phyloP scores from a whole-genome alignment of 2,329 filamentous ascomycete genomes.

The Ophiognomonia clavigignenti-juglandacearum region DNA sequence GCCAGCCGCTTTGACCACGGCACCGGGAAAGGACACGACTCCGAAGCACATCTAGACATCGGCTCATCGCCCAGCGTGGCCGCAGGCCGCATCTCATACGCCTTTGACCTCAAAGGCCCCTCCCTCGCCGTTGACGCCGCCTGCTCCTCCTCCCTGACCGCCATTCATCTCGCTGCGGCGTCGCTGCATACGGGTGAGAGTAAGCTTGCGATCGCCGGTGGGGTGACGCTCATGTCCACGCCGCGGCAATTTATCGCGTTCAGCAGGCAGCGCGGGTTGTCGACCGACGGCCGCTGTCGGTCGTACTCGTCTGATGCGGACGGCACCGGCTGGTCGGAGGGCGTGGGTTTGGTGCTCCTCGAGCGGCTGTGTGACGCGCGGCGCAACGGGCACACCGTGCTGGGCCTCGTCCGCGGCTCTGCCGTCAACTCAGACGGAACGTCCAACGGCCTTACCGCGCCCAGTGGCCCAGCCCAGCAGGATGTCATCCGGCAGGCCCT shows the following conservation, averaged over 20 bases:
- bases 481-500: slow-evolving; percentile 21
- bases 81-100: slow-evolving; percentile 2
- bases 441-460: slow-evolving; percentile 20
- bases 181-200: slow-evolving; percentile 1
- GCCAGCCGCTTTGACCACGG: not conserved
- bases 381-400: slow-evolving; percentile 32
- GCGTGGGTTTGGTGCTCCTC: slow-evolving; percentile 32
- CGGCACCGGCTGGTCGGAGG: slow-evolving; percentile 42
- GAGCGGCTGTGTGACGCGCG: slow-evolving; percentile 38
- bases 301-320: slow-evolving; percentile 33
- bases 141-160: slow-evolving; percentile 5
- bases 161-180: slow-evolving; percentile 2
- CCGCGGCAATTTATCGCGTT: slow-evolving; percentile 1
- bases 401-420: slow-evolving; percentile 29
- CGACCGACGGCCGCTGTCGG: slow-evolving; percentile 21
- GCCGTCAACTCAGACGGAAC: slow-evolving; percentile 35
- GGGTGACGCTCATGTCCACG: slow-evolving; percentile 3
- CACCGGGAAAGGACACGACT: not conserved
- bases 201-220: not conserved
- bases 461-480: slow-evolving; percentile 21
- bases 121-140: slow-evolving; percentile 3
- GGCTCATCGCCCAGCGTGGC: slow-evolving; percentile 3
- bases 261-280: slow-evolving; percentile 12
- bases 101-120: not conserved
- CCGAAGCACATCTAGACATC: not conserved